Percentiles rank a stretch among this genome's conserved stretches.
Conservation (phyloP, 1,139 yeast genomes). For the Kodamaea ohmeri region DNA sequence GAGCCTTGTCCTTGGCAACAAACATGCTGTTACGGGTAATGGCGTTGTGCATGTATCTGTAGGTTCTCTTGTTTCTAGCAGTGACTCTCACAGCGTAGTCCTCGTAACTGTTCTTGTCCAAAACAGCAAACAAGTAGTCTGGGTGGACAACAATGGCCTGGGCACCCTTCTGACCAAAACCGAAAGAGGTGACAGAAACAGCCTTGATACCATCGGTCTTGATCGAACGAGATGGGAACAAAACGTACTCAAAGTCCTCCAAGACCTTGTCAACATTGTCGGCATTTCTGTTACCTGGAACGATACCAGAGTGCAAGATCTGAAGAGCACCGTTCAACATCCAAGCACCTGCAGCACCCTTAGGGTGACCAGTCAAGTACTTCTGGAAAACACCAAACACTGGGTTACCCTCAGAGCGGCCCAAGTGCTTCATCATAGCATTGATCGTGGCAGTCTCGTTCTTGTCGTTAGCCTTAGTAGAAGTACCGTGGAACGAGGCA, state of each 20-base stretch:
- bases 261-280: slow-evolving; percentile 86
- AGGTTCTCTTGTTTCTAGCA: slow-evolving; percentile 84
- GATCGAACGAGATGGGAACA: slow-evolving; percentile 91
- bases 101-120: slow-evolving; percentile 68
- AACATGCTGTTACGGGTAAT: slow-evolving; percentile 88
- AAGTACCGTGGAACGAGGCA: slow-evolving; percentile 99
- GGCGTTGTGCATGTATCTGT: slow-evolving; percentile 95
- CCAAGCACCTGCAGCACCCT: slow-evolving; percentile 99
- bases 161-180: slow-evolving; percentile 99
- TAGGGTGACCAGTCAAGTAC: slow-evolving; percentile 98
- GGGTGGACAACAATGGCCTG: slow-evolving; percentile 91
- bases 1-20: slow-evolving; percentile 90
- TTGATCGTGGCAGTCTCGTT: slow-evolving; percentile 91
- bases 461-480: slow-evolving; percentile 97
- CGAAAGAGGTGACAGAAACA: slow-evolving; percentile 93
- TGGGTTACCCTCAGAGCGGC: slow-evolving; percentile 97
- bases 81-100: slow-evolving; percentile 68
- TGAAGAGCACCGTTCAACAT: slow-evolving; percentile 98
- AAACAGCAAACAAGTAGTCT: slow-evolving; percentile 85
- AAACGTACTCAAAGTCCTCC: slow-evolving; percentile 81
- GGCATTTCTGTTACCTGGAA: slow-evolving; percentile 98
- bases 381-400: slow-evolving; percentile 98
- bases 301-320: slow-evolving; percentile 86
- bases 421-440: slow-evolving; percentile 90
- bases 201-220: slow-evolving; percentile 98